A percentile compares a stretch with the other conserved stretches of the same genome.
Evolutionary conservation across 75 land plant genomes (phyloP).

Genomic region (Selaginella moellendorffii): DNA sequence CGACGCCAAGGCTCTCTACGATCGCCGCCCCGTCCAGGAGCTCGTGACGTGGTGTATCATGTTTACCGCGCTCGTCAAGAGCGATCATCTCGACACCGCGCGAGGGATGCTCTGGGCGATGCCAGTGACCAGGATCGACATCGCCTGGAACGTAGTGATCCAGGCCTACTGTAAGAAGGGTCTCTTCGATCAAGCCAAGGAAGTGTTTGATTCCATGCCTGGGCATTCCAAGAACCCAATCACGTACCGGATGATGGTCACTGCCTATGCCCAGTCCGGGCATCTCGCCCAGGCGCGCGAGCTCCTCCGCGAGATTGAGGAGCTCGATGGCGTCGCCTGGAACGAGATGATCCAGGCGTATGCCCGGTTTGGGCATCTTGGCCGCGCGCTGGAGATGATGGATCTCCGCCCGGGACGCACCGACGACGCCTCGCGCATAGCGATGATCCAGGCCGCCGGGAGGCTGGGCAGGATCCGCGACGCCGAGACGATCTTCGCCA

Average conservation of each 20-base stretch:
- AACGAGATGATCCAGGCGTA: not conserved
- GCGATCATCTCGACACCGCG: not conserved
- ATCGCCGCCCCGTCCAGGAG: not conserved
- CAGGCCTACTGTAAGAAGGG: not conserved
- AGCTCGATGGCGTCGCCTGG: not conserved
- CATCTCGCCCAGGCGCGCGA: not conserved
- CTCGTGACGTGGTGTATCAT: not conserved
- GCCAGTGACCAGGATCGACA: not conserved
- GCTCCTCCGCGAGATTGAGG: not conserved
- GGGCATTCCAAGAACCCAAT: not conserved
- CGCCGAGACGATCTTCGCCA: not conserved
- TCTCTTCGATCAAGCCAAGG: not conserved
- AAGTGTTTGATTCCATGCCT: not conserved
- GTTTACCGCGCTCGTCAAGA: not conserved
- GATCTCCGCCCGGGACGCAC: not conserved
- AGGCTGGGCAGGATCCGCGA: not conserved
- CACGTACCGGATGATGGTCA: not conserved
- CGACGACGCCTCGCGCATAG: not conserved
- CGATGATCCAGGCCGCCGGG: not conserved
- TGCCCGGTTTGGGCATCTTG: not conserved
- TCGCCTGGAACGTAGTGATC: not conserved
- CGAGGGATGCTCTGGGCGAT: not conserved
- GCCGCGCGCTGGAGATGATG: not conserved
- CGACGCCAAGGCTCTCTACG: not conserved
- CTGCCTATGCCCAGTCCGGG: not conserved